Evolutionary conservation across 257 asterid genomes (phyloP), one percentile per base, ranked within the genome.

Genomic region (Penstemon barbatus): DNA sequence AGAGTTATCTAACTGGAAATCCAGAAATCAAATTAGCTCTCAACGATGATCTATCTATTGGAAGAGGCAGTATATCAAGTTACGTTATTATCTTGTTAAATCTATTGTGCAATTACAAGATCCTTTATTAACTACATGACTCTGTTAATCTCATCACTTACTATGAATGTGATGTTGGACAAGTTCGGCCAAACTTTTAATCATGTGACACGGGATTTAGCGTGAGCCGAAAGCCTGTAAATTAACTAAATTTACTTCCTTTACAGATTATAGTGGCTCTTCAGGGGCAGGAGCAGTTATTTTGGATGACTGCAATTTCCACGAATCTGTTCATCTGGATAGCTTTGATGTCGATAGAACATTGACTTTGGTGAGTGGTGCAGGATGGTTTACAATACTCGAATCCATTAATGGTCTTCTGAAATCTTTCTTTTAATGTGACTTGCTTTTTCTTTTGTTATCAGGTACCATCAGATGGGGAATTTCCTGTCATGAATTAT

Each of bases 391-490:
- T 25, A 33, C 68, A 71, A 60, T 56, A 72, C 57, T 57, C 13
- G 43, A 19, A 56, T 56, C 40, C 61, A 49, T 69, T 75, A 39
- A 44, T 72, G 66, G 53, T 73, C 68, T 55, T 64, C 43, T 18
- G 56, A 57, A 15, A 56, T 57, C 12, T 57, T 50, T 2, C 72
- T 57, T 67, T 44, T 50, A 40, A 49, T 70, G 60, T 54, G 19
- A 51, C 19, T 15, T 72, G 19, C 59, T 74, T 43, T 64, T 15
- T 59, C 76, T 63, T 55, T 67, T 69, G 64, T 63, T 64, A 70
- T 78, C 79, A 94, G 99, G 97, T 94, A 54, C 99, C 99, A 7
- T 85, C 97, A 25, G 99, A 91, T 78, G 99, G 99, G 75, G 99
- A 94, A 70, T 94, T 94, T 76, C 98, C 99, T 60, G 99, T 94